Conservation (phyloP, 1,139 yeast genomes). For the Kazachstania sp. region DNA sequence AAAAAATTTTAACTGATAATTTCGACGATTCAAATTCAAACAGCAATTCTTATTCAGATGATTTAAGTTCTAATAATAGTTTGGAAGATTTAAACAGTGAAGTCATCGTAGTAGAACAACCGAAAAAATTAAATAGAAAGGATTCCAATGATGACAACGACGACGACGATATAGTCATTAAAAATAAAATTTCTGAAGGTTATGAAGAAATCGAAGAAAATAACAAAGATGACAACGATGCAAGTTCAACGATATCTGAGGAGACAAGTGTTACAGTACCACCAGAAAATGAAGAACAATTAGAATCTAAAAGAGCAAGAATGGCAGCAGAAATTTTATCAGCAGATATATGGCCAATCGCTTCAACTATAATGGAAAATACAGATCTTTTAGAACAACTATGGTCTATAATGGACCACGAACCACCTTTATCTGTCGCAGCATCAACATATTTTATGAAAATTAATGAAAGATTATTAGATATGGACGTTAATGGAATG, state of each 20-base stretch:
- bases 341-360: constrained; percentile 89
- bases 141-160: no score
- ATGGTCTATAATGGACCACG: constrained; percentile 71
- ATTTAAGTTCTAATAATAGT: neutral
- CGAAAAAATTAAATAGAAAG: neutral
- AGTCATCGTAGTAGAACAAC: constrained; percentile 5
- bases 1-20: constrained; percentile 16
- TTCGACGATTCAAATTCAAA: neutral
- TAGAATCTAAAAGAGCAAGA: constrained; percentile 62
- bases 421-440: constrained; percentile 57
- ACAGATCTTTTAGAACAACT: constrained; percentile 53
- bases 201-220: constrained; percentile 4
- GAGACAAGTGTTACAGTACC: constrained; percentile 28
- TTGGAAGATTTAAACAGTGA: constrained; percentile 5
- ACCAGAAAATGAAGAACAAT: constrained; percentile 43
- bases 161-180: neutral
- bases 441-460: constrained; percentile 86
- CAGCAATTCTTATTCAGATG: neutral
- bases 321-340: constrained; percentile 84
- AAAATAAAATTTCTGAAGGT: constrained; percentile 2
- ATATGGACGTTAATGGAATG: constrained; percentile 84
- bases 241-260: constrained; percentile 19
- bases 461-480: constrained; percentile 84
- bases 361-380: constrained; percentile 83
- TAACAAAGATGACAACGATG: neutral